Evolutionary conservation across 345 rosid genomes (phyloP).

Genomic region (Gossypium rotundifolium): DNA sequence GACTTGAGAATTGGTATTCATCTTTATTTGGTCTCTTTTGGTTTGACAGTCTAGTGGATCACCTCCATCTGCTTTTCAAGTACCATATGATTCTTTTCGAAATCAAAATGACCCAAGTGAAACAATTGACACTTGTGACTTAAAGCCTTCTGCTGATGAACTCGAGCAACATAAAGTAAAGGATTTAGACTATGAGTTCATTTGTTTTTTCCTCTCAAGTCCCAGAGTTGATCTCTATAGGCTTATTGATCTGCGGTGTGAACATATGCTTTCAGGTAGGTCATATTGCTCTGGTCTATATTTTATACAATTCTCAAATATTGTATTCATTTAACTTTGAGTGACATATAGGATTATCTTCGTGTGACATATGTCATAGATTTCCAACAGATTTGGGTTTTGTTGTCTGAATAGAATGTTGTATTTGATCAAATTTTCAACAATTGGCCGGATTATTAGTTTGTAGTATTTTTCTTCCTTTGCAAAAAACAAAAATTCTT

Average conservation of each 20-base stretch:
- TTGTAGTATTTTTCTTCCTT: neutral
- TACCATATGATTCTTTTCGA: slow-evolving; percentile 76
- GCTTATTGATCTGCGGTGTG: slow-evolving; percentile 79
- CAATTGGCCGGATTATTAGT: neutral
- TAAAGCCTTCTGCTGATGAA: slow-evolving; percentile 28
- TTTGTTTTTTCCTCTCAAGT: slow-evolving; percentile 80
- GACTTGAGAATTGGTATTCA: neutral
- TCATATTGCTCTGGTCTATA: slow-evolving; percentile 1
- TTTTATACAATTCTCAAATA: neutral
- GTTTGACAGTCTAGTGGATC: slow-evolving; percentile 72
- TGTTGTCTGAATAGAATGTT: neutral
- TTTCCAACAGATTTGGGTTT: slow-evolving; percentile 35
- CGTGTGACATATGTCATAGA: slow-evolving; percentile 43
- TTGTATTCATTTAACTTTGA: neutral
- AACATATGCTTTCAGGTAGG: slow-evolving; percentile 81
- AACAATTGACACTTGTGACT: slow-evolving; percentile 21
- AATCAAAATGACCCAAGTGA: slow-evolving; percentile 34
- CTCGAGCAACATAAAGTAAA: slow-evolving; percentile 35
- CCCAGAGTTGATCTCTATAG: slow-evolving; percentile 79
- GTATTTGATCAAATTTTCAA: slow-evolving; percentile 9
- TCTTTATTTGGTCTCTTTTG: slow-evolving; percentile 23
- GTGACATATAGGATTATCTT: slow-evolving; percentile 21
- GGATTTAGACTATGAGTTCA: slow-evolving; percentile 75
- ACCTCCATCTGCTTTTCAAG: slow-evolving; percentile 73
- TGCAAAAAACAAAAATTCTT: neutral